Evolutionary conservation across 768 basidiomycete species (phyloP).

Genomic region (Candolleomyces efflorescens): DNA sequence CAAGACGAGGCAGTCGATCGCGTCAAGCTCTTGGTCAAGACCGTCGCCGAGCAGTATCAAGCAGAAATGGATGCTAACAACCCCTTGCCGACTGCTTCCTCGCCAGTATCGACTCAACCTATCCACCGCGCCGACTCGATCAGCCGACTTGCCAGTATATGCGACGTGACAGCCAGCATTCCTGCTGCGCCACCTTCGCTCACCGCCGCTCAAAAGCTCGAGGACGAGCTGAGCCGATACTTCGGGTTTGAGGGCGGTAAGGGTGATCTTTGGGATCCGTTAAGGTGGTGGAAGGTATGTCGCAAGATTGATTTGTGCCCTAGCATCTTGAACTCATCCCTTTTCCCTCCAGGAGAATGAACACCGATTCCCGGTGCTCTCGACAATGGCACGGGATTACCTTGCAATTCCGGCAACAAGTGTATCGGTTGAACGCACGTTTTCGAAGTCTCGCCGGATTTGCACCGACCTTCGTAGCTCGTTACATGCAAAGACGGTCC

Average conservation of each 20-base stretch:
- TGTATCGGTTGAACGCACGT: too few relatives aligned
- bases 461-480: too few relatives aligned
- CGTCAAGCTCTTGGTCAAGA: background rate
- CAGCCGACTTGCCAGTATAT: slow-evolving; percentile 9
- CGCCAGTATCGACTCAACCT: background rate
- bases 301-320: slow-evolving; percentile 1
- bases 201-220: slow-evolving; percentile 8
- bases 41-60: background rate
- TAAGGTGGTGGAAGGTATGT: slow-evolving; percentile 29
- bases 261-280: slow-evolving; percentile 14
- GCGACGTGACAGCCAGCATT: slow-evolving; percentile 6
- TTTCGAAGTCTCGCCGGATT: too few relatives aligned
- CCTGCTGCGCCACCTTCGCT: background rate
- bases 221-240: slow-evolving; percentile 15
- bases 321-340: background rate
- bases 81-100: background rate
- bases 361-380: slow-evolving; percentile 21
- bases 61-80: background rate
- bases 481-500: too few relatives aligned
- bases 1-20: background rate
- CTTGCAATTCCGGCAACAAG: too few relatives aligned
- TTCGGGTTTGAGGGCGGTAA: slow-evolving; percentile 13
- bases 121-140: background rate
- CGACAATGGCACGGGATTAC: too few relatives aligned
- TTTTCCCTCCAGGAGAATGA: slow-evolving; percentile 15